Percentiles rank a stretch among this genome's conserved stretches.
Conservation (phyloP, 768 basidiomycete species). For the Mycena pura region DNA sequence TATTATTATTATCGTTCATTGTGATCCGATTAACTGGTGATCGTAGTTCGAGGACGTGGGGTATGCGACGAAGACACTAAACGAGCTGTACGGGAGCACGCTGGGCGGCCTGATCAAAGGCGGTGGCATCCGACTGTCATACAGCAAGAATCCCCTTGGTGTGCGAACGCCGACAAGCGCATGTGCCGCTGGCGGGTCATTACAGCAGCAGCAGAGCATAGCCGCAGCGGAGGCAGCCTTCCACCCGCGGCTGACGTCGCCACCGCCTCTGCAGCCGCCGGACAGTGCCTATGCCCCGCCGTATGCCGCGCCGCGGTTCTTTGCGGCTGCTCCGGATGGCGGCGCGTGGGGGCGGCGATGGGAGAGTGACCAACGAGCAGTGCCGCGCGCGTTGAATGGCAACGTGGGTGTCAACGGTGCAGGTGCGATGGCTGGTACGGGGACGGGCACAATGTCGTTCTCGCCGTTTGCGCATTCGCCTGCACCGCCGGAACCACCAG, state of each 20-base stretch:
- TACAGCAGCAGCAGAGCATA: constrained; percentile 50
- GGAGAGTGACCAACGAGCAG: constrained; percentile 11
- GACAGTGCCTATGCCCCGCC: background rate
- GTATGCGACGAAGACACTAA: constrained; percentile 85
- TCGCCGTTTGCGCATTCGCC: constrained; percentile 24
- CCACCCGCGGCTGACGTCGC: constrained; percentile 17
- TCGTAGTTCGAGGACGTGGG: constrained; percentile 88
- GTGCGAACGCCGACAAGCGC: constrained; percentile 80
- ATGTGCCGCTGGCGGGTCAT: constrained; percentile 41
- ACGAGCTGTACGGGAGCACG: constrained; percentile 90
- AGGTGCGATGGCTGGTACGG: no score
- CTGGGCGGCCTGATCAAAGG: constrained; percentile 92
- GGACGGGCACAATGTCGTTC: no score
- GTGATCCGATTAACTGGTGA: no score
- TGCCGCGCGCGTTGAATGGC: constrained; percentile 3
- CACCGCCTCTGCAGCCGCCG: constrained; percentile 4
- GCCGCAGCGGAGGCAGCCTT: background rate
- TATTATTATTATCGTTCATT: constrained; percentile 14
- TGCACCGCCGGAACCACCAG: constrained; percentile 3
- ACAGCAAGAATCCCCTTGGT: constrained; percentile 98
- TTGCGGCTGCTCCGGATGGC: constrained; percentile 6
- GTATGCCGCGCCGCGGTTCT: constrained; percentile 18
- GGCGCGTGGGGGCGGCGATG: constrained; percentile 16
- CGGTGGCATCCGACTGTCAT: constrained; percentile 94
- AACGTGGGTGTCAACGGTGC: background rate